Evolutionary conservation across 345 rosid genomes (phyloP).

Genomic region (Syzygium aqueum): DNA sequence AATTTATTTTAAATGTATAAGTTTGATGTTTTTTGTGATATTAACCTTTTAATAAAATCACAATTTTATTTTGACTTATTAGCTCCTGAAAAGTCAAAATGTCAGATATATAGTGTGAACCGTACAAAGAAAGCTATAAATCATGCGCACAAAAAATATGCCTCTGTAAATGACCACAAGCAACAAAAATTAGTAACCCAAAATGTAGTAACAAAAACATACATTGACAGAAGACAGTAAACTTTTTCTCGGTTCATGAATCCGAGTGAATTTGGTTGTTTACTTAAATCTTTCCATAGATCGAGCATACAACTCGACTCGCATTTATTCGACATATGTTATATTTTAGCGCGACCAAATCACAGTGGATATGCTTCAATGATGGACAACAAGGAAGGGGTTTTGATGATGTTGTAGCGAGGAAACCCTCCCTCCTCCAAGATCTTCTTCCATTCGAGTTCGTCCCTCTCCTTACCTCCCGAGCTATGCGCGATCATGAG

Average conservation of each 20-base stretch:
- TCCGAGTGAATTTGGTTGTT: background rate
- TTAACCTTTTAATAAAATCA: background rate
- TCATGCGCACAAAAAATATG: background rate
- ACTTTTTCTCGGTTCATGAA: no score
- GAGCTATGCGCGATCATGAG: slow-evolving; percentile 12
- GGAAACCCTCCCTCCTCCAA: slow-evolving; percentile 21
- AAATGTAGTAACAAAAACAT: background rate
- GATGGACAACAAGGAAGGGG: slow-evolving; percentile 5
- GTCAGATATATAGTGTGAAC: background rate
- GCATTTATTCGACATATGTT: background rate
- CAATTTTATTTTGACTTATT: background rate
- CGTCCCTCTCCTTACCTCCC: slow-evolving; percentile 15
- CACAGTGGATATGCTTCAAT: slow-evolving; percentile 10
- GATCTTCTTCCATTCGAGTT: slow-evolving; percentile 19
- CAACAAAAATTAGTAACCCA: background rate
- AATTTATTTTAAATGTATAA: no score
- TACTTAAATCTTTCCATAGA: background rate
- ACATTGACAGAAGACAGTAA: background rate
- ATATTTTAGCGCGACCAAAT: background rate
- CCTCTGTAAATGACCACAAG: background rate
- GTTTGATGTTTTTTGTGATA: no score
- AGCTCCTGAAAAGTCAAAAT: background rate
- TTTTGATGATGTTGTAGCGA: slow-evolving; percentile 14
- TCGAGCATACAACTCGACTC: background rate
- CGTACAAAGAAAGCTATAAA: background rate